A percentile compares a stretch with the other conserved stretches of the same genome.
phyloP scores from a whole-genome alignment of 2,329 filamentous ascomycete genomes.

The Calonectria ilicicola region DNA sequence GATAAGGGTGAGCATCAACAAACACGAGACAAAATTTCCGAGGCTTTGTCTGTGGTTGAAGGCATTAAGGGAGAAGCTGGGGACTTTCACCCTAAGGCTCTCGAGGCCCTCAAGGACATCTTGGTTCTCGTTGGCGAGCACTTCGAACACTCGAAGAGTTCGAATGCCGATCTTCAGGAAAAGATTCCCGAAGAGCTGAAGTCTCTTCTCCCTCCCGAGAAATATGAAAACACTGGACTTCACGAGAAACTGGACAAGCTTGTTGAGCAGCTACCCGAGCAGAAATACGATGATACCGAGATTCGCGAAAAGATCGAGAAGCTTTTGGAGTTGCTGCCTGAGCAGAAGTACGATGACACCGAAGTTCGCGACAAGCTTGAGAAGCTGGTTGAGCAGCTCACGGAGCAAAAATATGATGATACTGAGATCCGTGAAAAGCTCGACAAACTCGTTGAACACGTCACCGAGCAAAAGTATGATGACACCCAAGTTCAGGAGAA shows the following conservation, averaged over 20 bases:
- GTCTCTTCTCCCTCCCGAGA: conserved; percentile 67
- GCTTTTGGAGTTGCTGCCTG: conserved; percentile 41
- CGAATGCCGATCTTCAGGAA: conserved; percentile 66
- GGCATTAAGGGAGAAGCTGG: conserved; percentile 82
- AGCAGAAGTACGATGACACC: conserved; percentile 70
- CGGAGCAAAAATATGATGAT: conserved; percentile 69
- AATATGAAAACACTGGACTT: conserved; percentile 53
- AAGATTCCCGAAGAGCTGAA: conserved; percentile 69
- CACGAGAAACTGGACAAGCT: conserved; percentile 46
- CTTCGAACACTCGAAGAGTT: conserved; percentile 85
- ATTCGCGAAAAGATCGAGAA: conserved; percentile 39
- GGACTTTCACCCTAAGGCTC: conserved; percentile 89
- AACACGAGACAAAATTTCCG: conserved; percentile 84
- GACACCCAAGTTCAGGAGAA: conserved; percentile 45
- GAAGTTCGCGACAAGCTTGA: conserved; percentile 49
- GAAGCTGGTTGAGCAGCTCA: conserved; percentile 50
- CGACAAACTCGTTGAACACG: conserved; percentile 45
- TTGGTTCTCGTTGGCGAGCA: conserved; percentile 85
- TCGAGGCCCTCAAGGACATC: conserved; percentile 89
- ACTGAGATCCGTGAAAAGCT: conserved; percentile 43
- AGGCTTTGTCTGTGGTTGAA: conserved; percentile 78
- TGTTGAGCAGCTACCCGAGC: conserved; percentile 28
- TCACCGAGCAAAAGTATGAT: conserved; percentile 72
- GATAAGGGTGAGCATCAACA: conserved; percentile 83
- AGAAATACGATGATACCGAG: conserved; percentile 44